Percentiles rank a stretch among this genome's conserved stretches.
Evolutionary conservation across 2,329 filamentous ascomycete genomes (phyloP).

Genomic region (Cordyceps cicadae): DNA sequence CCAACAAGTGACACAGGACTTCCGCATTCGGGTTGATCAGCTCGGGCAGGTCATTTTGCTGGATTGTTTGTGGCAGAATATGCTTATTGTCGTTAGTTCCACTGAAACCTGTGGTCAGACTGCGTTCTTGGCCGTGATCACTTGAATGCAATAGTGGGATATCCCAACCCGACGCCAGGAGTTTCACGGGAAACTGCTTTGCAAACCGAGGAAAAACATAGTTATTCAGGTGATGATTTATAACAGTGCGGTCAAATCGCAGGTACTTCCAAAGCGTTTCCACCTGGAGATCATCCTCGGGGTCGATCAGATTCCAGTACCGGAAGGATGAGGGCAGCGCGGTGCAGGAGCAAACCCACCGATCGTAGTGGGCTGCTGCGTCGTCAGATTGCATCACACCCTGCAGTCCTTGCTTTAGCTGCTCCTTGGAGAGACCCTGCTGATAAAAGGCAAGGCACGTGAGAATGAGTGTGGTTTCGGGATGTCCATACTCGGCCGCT

Average conservation of each 20-base stretch:
- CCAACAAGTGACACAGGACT: slow-evolving; percentile 51
- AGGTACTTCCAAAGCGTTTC: slow-evolving; percentile 41
- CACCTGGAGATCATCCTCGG: slow-evolving; percentile 46
- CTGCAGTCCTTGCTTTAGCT: slow-evolving; percentile 42
- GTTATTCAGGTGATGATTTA: slow-evolving; percentile 55
- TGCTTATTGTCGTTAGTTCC: slow-evolving; percentile 60
- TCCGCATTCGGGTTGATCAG: slow-evolving; percentile 55
- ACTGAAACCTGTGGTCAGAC: slow-evolving; percentile 58
- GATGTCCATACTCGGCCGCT: slow-evolving; percentile 59
- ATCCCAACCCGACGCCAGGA: slow-evolving; percentile 62
- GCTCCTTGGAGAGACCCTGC: slow-evolving; percentile 39
- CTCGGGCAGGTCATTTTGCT: slow-evolving; percentile 49
- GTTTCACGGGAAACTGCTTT: slow-evolving; percentile 54
- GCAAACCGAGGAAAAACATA: slow-evolving; percentile 59
- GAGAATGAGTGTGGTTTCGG: slow-evolving; percentile 55
- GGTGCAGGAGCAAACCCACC: slow-evolving; percentile 33
- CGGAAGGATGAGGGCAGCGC: slow-evolving; percentile 36
- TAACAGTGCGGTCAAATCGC: slow-evolving; percentile 37
- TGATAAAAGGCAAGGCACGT: slow-evolving; percentile 64
- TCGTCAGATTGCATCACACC: slow-evolving; percentile 48
- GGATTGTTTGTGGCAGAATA: slow-evolving; percentile 53
- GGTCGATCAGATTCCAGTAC: slow-evolving; percentile 50
- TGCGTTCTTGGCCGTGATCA: not conserved
- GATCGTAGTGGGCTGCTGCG: slow-evolving; percentile 46
- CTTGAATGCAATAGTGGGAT: slow-evolving; percentile 38